Percentiles rank a stretch among this genome's conserved stretches.
phyloP scores from a whole-genome alignment of 768 basidiomycete species.

The Phlegmacium glaucopus region DNA sequence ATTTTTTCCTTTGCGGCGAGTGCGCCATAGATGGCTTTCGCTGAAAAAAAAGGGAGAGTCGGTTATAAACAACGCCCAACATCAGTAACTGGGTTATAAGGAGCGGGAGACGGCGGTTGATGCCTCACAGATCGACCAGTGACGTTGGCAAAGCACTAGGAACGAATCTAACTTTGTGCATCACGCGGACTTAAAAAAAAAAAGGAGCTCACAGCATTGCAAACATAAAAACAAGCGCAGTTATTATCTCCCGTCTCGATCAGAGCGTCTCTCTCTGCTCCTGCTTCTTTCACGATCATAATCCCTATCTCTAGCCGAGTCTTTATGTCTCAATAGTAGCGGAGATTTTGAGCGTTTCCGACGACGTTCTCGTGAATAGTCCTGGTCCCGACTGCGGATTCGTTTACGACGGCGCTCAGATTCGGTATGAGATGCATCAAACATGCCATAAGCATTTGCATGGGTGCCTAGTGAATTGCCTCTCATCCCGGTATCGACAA shows the following conservation, averaged over 20 bases:
- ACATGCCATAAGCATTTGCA: conserved; percentile 64
- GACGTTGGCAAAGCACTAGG: no score
- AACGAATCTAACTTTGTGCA: no score
- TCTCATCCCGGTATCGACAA: conserved; percentile 57
- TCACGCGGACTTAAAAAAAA: no score
- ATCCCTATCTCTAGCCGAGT: conserved; percentile 27
- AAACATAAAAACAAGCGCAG: conserved; percentile 14
- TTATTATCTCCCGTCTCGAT: conserved; percentile 21
- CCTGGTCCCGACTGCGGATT: conserved; percentile 48
- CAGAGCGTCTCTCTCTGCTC: conserved; percentile 24
- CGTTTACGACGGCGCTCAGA: conserved; percentile 42
- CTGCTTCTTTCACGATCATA: conserved; percentile 19
- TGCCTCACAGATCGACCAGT: no score
- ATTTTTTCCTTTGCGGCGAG: conserved; percentile 81
- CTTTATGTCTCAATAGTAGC: conserved; percentile 19
- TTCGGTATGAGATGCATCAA: conserved; percentile 52
- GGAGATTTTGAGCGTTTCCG: conserved; percentile 38
- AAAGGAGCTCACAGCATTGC: conserved; percentile 3
- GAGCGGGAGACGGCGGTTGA: no score
- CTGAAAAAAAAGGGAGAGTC: conserved; percentile 16
- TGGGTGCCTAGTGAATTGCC: conserved; percentile 14
- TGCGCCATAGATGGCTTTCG: conserved; percentile 81
- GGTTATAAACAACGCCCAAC: background rate
- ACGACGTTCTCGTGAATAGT: conserved; percentile 25
- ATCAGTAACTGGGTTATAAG: no score